These are phyloP conservation scores for Tetrapisispora arboricola DNA, from an alignment of 805 yeast species.

Conservation along the genomic window DNA sequence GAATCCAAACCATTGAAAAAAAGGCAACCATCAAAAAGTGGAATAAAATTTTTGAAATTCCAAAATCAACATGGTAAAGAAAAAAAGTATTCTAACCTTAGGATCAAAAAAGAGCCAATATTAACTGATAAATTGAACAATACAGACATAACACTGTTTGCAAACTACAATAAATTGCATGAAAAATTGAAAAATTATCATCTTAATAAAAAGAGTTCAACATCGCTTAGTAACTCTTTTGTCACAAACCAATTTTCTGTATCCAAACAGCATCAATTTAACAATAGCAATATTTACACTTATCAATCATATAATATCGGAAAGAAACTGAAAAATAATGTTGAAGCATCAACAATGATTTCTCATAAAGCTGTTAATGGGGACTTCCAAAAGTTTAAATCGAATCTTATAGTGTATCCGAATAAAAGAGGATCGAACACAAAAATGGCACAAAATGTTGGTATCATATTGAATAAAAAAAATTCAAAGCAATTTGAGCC, in stretches of 20 bases:
- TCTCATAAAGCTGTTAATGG: neutral
- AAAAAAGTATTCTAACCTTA: neutral
- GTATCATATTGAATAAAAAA: too few species aligned
- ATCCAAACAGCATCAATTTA: neutral
- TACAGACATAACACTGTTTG: neutral
- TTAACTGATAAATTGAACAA: neutral
- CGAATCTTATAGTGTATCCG: too few species aligned
- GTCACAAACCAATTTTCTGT: constrained; percentile 1
- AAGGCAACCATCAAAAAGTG: neutral
- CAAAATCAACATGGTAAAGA: neutral
- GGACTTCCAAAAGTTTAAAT: too few species aligned
- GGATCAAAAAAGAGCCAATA: neutral
- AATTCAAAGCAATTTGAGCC: too few species aligned
- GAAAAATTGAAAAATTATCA: neutral
- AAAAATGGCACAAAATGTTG: too few species aligned
- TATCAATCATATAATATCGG: neutral
- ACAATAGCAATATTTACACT: neutral
- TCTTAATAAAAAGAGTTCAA: neutral
- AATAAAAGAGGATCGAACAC: too few species aligned
- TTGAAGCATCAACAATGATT: neutral
- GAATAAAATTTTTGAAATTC: neutral
- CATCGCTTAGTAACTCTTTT: neutral
- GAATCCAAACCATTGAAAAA: neutral
- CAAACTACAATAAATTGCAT: constrained; percentile 1
- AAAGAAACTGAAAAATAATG: neutral